Percentiles rank a stretch among this genome's conserved stretches.
Conservation (phyloP, 2,329 filamentous ascomycete genomes). For the Cercospora nicotianae region DNA sequence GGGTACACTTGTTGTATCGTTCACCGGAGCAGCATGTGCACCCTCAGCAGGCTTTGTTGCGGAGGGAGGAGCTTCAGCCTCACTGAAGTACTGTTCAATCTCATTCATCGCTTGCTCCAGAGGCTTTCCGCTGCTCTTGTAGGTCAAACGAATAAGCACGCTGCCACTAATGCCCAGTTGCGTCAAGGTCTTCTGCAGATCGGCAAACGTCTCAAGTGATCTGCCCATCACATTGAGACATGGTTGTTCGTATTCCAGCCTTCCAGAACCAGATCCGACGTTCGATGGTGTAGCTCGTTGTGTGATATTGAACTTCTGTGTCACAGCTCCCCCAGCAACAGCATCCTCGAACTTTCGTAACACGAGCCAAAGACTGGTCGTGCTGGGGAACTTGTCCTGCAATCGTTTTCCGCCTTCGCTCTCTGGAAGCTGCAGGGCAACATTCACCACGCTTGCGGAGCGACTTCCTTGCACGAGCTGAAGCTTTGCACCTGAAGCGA, state of each 20-base stretch:
- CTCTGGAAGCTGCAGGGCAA: conserved; percentile 82
- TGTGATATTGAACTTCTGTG: conserved; percentile 70
- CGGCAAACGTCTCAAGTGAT: conserved; percentile 72
- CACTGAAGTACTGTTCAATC: conserved; percentile 73
- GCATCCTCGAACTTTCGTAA: conserved; percentile 86
- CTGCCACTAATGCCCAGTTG: conserved; percentile 88
- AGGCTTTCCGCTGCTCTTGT: conserved; percentile 72
- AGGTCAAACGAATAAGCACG: conserved; percentile 74
- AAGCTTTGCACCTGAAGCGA: conserved; percentile 82
- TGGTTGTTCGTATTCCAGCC: conserved; percentile 85
- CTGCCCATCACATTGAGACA: conserved; percentile 74
- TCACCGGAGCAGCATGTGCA: conserved; percentile 30
- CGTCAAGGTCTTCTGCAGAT: conserved; percentile 84
- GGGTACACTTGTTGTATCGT: conserved; percentile 26
- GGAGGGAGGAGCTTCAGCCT: conserved; percentile 36
- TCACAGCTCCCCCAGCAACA: conserved; percentile 51
- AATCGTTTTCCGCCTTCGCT: conserved; percentile 68
- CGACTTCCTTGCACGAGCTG: conserved; percentile 86
- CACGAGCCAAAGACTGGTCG: conserved; percentile 84
- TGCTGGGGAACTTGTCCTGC: conserved; percentile 82
- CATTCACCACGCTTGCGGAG: conserved; percentile 79
- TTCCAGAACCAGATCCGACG: conserved; percentile 60
- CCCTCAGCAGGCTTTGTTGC: conserved; percentile 22
- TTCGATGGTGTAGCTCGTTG: conserved; percentile 72
- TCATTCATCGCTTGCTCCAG: conserved; percentile 81